phyloP scores from a whole-genome alignment of 192 early-diverging fungal genomes.

The Glomus cerebriforme region DNA sequence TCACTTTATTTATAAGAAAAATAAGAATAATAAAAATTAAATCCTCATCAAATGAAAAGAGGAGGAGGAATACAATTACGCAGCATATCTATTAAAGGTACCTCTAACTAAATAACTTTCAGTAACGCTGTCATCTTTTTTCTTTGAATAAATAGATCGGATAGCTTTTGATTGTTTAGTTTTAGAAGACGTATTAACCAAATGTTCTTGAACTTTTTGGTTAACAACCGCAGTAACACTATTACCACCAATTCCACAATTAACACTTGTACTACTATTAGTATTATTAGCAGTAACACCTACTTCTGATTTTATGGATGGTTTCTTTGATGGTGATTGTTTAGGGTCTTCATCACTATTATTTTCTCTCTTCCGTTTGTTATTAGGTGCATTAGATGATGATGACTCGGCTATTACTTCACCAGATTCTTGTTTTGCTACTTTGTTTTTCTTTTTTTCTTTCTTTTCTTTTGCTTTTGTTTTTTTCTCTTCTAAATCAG shows the following conservation, averaged over 20 bases:
- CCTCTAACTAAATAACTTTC: slow-evolving; percentile 35
- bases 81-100: slow-evolving; percentile 32
- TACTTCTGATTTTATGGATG: neutral
- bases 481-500: slow-evolving; percentile 56
- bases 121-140: slow-evolving; percentile 3
- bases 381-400: neutral
- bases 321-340: neutral
- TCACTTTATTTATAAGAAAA: too few species aligned
- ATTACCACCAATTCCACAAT: neutral
- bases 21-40: too few species aligned
- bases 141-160: slow-evolving; percentile 28
- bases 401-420: neutral
- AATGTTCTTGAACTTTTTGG: slow-evolving; percentile 22
- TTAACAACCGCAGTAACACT: slow-evolving; percentile 5
- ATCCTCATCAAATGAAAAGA: too few species aligned
- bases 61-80: neutral
- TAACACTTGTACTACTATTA: neutral
- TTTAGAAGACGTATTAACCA: neutral
- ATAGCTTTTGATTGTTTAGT: slow-evolving; percentile 23
- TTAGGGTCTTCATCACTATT: neutral
- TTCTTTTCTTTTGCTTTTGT: slow-evolving; percentile 49
- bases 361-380: slow-evolving; percentile 1
- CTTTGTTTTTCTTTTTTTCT: slow-evolving; percentile 51
- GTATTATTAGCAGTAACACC: neutral
- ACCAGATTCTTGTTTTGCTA: slow-evolving; percentile 47